Evolutionary conservation across 2,329 filamentous ascomycete species (phyloP).

Genomic region (Emericellopsis atlantica): DNA sequence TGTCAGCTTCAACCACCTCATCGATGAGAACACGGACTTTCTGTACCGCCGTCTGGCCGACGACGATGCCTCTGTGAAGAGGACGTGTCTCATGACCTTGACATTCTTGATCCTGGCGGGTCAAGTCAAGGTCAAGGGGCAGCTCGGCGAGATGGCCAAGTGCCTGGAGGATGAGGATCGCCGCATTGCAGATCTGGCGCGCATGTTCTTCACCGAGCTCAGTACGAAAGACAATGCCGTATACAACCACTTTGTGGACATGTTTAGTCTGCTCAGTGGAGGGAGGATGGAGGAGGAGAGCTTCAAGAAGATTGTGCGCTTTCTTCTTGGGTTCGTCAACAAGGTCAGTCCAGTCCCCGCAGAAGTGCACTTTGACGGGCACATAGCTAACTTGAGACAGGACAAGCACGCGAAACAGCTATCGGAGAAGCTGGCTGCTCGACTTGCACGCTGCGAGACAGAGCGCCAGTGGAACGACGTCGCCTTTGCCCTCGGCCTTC

Average conservation of each 20-base stretch:
- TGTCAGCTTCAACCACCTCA: conserved; percentile 97
- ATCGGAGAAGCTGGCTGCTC: conserved; percentile 80
- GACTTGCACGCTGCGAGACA: conserved; percentile 73
- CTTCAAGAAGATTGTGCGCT: conserved; percentile 78
- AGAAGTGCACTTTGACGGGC: no score
- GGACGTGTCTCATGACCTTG: conserved; percentile 95
- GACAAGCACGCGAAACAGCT: conserved; percentile 96
- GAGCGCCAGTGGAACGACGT: conserved; percentile 98
- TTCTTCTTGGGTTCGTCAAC: conserved; percentile 90
- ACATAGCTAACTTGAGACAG: conserved; percentile 28
- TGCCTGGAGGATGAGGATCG: conserved; percentile 95
- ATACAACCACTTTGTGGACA: conserved; percentile 98
- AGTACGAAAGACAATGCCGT: conserved; percentile 98
- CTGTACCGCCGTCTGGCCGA: conserved; percentile 89
- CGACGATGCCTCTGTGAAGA: conserved; percentile 77
- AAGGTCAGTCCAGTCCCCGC: conserved; percentile 50
- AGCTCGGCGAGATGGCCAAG: conserved; percentile 97
- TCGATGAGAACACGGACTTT: conserved; percentile 98
- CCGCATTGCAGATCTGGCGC: conserved; percentile 80
- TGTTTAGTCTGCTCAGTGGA: conserved; percentile 87
- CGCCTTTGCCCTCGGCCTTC: conserved; percentile 74
- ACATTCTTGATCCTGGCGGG: conserved; percentile 95
- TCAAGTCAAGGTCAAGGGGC: conserved; percentile 98
- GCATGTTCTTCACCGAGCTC: conserved; percentile 98
- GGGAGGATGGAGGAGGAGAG: conserved; percentile 70